Conservation (phyloP, 306 rosid genomes). For the Inga oerstediana region DNA sequence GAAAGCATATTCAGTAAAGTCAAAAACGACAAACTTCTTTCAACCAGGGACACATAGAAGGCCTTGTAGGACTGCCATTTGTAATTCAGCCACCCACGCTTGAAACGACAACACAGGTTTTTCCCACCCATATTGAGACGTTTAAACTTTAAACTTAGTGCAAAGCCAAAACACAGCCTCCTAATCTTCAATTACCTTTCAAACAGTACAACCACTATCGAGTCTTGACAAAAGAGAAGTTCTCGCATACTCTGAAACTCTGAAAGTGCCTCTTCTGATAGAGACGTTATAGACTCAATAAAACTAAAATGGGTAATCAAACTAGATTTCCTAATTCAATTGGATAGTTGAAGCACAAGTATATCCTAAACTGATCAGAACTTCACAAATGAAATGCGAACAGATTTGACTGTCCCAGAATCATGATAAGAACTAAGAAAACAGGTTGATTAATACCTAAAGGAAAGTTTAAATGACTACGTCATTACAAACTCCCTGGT, state of each 20-base stretch:
- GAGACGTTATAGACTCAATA: slow-evolving; percentile 20
- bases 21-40: slow-evolving; percentile 42
- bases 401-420: slow-evolving; percentile 27
- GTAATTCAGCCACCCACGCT: slow-evolving; percentile 34
- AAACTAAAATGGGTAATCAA: slow-evolving; percentile 30
- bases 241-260: slow-evolving; percentile 29
- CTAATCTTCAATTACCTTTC: slow-evolving; percentile 36
- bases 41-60: slow-evolving; percentile 37
- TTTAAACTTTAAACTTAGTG: slow-evolving; percentile 42
- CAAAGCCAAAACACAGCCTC: slow-evolving; percentile 32
- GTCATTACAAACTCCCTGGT: slow-evolving; percentile 4
- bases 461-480: background rate
- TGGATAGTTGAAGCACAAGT: slow-evolving; percentile 13
- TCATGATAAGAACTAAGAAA: slow-evolving; percentile 19
- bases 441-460: background rate
- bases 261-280: slow-evolving; percentile 38
- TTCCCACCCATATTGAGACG: slow-evolving; percentile 37
- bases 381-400: slow-evolving; percentile 16
- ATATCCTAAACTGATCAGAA: background rate
- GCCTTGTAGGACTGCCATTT: slow-evolving; percentile 33
- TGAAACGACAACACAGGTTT: slow-evolving; percentile 34
- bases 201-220: slow-evolving; percentile 43
- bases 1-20: slow-evolving; percentile 34
- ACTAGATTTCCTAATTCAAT: slow-evolving; percentile 19
- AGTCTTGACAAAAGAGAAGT: slow-evolving; percentile 37